Base-by-base conservation (phyloP, 176 grass and related monocot genomes). In the Tillandsia fasciculata region DNA sequence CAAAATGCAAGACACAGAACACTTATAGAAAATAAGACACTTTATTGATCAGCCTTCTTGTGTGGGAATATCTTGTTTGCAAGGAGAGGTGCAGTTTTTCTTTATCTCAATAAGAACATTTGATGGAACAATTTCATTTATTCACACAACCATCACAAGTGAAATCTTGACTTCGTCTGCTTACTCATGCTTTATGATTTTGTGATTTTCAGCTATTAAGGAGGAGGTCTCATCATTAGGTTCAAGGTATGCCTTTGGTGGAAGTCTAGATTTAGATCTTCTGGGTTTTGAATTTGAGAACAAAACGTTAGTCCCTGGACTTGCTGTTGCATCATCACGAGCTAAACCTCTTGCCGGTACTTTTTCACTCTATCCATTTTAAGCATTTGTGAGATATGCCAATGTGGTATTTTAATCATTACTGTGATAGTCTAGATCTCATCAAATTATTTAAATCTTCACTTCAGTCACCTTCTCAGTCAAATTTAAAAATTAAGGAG, bases 311-410 rank as follows among this genome's bases (percentile, higher is more conserved):
- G 72, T 99, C 28, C 94, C 94, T 61, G 94, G 94, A 12, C 74
- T 93, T 52, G 94, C 94, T 22, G 94, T 99, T 9, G 94, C 91
- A 77, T 99, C 94, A 42, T 83, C 84, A 50, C 94, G 94, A 14
- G 84, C 90, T 85, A 86, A 83, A 81, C 80, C 89, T 84, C 83
- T 99, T 0, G 89, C 93, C 48, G 93, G 93, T 97, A 87, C 27
- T 52, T 27, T 59, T n/a, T 15, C 70, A 56, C n/a, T 12, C 2
- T 48, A 52, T 65, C 9, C 51, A 42, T 8, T 20, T 18, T 15
- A 61, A 22, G 3, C 22, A 61, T n/a, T 61, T 22, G 17, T 18
- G 17, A 18, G 15, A 9, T 61, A 61, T 61, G 17, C 22, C 18
- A 7, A 42, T 61, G 56, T 61, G 56, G 15, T 18, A 18, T 15